These are phyloP conservation scores for Aspergillus cristatus DNA, from an alignment of 495 filamentous ascomycete species.

Conservation along the genomic window DNA sequence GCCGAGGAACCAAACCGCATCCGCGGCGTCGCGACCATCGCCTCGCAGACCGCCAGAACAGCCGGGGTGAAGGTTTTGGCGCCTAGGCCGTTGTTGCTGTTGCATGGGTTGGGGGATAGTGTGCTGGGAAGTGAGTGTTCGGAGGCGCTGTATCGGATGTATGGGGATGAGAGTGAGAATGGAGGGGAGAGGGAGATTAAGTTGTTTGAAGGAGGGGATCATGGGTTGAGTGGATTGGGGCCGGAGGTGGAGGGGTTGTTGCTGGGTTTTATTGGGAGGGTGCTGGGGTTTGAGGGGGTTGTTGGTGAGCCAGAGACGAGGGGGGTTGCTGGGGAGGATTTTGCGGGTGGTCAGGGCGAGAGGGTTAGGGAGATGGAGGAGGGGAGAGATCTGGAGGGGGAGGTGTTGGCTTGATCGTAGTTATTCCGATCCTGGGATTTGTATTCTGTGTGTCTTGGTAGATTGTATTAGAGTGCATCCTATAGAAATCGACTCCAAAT, in stretches of 20 bases:
- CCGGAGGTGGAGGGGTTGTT: slow-evolving; percentile 24
- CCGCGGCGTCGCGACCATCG: slow-evolving; percentile 27
- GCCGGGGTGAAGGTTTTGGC: slow-evolving; percentile 66
- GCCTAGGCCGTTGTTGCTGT: slow-evolving; percentile 24
- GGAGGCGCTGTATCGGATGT: slow-evolving; percentile 26
- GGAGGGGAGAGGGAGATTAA: slow-evolving; percentile 23
- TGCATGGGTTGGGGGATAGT: slow-evolving; percentile 31
- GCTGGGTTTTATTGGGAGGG: slow-evolving; percentile 22
- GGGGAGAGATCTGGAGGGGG: slow-evolving; percentile 18
- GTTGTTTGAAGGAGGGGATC: slow-evolving; percentile 34
- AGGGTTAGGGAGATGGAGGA: slow-evolving; percentile 21
- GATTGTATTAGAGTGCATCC: too few species aligned
- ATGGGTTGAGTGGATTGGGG: slow-evolving; percentile 28
- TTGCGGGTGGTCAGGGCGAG: slow-evolving; percentile 22
- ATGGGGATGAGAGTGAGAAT: slow-evolving; percentile 15
- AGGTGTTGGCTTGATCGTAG: slow-evolving; percentile 5
- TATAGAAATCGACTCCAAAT: too few species aligned
- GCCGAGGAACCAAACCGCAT: slow-evolving; percentile 21
- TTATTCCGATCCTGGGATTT: background rate
- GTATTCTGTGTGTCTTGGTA: too few species aligned
- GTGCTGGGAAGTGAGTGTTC: slow-evolving; percentile 22
- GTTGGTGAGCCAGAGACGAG: slow-evolving; percentile 17
- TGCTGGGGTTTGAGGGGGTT: slow-evolving; percentile 17
- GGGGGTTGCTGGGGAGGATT: slow-evolving; percentile 21
- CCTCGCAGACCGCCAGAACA: slow-evolving; percentile 62